These are phyloP conservation scores for Danielozyma ontarioensis DNA, from an alignment of 805 yeast genomes.

Conservation along the genomic window DNA sequence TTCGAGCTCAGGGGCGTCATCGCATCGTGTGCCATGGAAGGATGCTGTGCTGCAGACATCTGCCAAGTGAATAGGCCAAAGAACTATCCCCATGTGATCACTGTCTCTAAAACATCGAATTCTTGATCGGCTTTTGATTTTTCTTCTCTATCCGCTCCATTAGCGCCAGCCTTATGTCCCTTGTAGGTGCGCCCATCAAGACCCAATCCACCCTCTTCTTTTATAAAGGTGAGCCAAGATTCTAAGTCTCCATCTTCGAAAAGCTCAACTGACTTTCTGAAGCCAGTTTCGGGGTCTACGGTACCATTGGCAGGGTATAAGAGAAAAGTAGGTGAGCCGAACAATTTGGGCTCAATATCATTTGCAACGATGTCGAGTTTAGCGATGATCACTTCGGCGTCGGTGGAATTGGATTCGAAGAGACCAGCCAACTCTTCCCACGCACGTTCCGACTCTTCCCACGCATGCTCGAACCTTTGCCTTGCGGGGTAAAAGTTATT, in stretches of 20 bases:
- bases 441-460: too few relatives aligned
- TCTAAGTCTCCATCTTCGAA: slow-evolving; percentile 72
- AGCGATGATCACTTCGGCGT: slow-evolving; percentile 63
- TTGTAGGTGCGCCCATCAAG: too few relatives aligned
- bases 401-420: slow-evolving; percentile 47
- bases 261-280: slow-evolving; percentile 53
- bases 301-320: slow-evolving; percentile 75
- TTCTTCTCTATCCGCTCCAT: too few relatives aligned
- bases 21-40: too few relatives aligned
- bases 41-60: too few relatives aligned
- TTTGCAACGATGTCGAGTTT: slow-evolving; percentile 86
- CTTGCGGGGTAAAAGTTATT: slow-evolving; percentile 81
- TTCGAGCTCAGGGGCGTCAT: too few relatives aligned
- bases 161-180: too few relatives aligned
- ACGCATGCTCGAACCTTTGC: too few relatives aligned
- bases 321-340: slow-evolving; percentile 90
- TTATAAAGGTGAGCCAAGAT: slow-evolving; percentile 63
- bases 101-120: too few relatives aligned
- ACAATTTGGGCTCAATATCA: slow-evolving; percentile 66
- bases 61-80: too few relatives aligned
- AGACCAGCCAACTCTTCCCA: slow-evolving; percentile 82
- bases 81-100: too few relatives aligned
- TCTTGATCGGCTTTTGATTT: too few relatives aligned
- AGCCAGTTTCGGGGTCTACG: slow-evolving; percentile 36
- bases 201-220: slow-evolving; percentile 57